Base-by-base conservation (phyloP, 2,329 filamentous ascomycete species). In the Aspergillus phoenicis region DNA sequence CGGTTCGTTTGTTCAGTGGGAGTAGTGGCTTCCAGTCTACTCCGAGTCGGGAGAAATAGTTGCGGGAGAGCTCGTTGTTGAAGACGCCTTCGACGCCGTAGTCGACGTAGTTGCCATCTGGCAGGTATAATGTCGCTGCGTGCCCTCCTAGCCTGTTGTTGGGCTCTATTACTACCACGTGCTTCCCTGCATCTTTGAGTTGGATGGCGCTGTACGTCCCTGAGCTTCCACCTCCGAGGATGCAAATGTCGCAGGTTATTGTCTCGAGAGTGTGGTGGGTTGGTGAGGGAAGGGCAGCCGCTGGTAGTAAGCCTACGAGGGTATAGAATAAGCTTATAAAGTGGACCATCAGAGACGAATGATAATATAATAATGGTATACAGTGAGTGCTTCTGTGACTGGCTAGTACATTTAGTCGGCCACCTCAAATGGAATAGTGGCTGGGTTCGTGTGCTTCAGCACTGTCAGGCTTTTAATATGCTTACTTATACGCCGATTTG, bases 171-270 rank as follows among this genome's bases (percentile, higher is more conserved):
- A 80, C 61, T 2, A 72, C 65, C 3, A 78, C 70, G 1, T 69
- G 71, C 56, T 75, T 72, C 3, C 66, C 65, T 49, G 65, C 28
- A 49, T 77, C 73, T 7, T 64, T 63, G 1, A 79, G 63, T 5
- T 64, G 63, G 45, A 78, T 67, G 20, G 73, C 74, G 1, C 71
- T 67, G 59, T 77, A 75, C 2, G 73, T 73, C 8, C 76, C 75
- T 11, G 69, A 65, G 5, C 73, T 68, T 13, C 76, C 76, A 15
- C 74, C 75, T 1, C 76, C 76, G 26, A 78, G 67, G 11, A 79
- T 65, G 45, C 62, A 65, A 24, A 78, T 68, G 63, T 78, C 75
- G n/a, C 67, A 67, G 33, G 62, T 58, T 24, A 71, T 57, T 11
- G 66, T 62, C 10, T 57, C 57, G 24, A 36, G 5, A 1, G 51